Evolutionary conservation across 345 rosid genomes (phyloP).

Genomic region (Sapria himalayana): DNA sequence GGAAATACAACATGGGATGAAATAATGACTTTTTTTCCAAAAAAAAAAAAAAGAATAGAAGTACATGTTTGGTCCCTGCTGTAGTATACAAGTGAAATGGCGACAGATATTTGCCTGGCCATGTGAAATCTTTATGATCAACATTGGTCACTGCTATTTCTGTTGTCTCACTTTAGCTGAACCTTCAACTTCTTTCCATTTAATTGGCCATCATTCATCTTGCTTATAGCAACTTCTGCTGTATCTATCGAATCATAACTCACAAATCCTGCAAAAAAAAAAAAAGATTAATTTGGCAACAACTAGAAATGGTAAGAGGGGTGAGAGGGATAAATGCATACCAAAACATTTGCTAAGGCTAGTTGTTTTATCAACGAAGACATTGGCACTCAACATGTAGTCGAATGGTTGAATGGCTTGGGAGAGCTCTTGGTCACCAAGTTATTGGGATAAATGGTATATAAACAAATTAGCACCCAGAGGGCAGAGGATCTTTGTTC

Average conservation of each 20-base stretch:
- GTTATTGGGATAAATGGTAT: constrained; percentile 96
- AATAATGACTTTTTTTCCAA: no score
- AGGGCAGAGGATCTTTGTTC: constrained; percentile 96
- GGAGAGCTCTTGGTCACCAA: constrained; percentile 81
- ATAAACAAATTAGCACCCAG: constrained; percentile 94
- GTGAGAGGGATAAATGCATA: constrained; percentile 21
- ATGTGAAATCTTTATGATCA: no score
- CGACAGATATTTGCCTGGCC: no score
- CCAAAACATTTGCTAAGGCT: constrained; percentile 99
- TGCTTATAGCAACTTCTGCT: constrained; percentile 66
- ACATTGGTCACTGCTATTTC: no score
- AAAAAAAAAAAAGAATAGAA: no score
- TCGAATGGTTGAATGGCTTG: constrained; percentile 67
- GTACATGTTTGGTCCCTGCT: no score
- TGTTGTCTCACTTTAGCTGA: constrained; percentile 94
- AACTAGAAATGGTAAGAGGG: not conserved
- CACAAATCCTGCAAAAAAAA: constrained; percentile 70
- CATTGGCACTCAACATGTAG: constrained; percentile 80
- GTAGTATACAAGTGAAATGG: no score
- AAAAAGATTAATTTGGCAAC: not conserved
- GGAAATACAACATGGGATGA: no score
- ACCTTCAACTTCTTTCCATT: constrained; percentile 95
- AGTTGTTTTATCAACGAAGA: constrained; percentile 84
- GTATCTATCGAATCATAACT: constrained; percentile 67
- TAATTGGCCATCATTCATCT: constrained; percentile 82